Evolutionary conservation across 129 eudicot species (phyloP), one percentile per base, ranked within the genome.

Genomic region (Calendula officinalis): DNA sequence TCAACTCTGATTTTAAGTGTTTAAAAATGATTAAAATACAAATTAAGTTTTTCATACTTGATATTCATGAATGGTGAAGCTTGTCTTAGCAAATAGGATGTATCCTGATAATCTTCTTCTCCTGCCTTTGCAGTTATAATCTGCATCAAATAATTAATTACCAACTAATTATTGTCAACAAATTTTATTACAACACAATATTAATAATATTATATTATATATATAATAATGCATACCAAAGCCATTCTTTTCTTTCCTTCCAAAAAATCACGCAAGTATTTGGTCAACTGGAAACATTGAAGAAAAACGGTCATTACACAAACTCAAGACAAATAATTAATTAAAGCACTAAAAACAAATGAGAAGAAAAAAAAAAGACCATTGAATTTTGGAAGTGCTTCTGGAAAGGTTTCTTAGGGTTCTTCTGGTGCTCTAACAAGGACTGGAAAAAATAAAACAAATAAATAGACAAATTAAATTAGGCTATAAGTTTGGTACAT

Each of bases 211-310:
- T 69, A 22, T 43, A 65, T 60, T 12, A 56, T 40, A 59, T 41
- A n/a, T n/a, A n/a, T n/a, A n/a, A n/a, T 65, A 56, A 4, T 15
- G 62, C 82, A 56, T 78, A 91, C 98, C 96, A 91, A 38, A 39
- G 83, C 57, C 98, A 91, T 91, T 38, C 96, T 78, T 75, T 84
- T 91, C 74, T 81, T 88, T 57, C 96, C 98, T 78, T 91, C 96
- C 82, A 91, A 70, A 56, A 82, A 91, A 51, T 84, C 98, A 16
- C 87, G 83, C 68, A 91, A 65, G 64, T 87, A 91, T 71, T 75
- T 87, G 39, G 98, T 87, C 55, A 91, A 72, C 98, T 91, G 78
- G 1, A 64, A 56, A 71, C 71, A 62, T 62, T 41, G 44, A 62
- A 54, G 12, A 42, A 77, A 34, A 39, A 40, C 11, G 13, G 4